A percentile compares a stretch with the other conserved stretches of the same genome.
Conservation (phyloP, 805 yeast species). For the Metschnikowia gelsemii region DNA sequence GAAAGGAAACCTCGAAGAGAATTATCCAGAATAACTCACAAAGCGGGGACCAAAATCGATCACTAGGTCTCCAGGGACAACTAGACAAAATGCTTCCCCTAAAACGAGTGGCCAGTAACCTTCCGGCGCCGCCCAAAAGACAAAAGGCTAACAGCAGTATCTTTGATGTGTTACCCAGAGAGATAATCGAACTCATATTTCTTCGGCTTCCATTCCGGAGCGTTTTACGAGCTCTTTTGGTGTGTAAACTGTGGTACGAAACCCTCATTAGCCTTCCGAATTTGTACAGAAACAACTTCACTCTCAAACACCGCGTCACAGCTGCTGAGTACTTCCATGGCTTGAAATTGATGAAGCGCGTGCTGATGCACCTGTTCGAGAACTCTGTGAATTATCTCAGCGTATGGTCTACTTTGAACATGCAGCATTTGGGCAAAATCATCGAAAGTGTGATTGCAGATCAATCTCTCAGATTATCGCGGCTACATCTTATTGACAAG, state of each 20-base stretch:
- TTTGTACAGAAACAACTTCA: slow-evolving; percentile 25
- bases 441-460: slow-evolving; percentile 29
- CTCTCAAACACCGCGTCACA: slow-evolving; percentile 27
- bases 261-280: slow-evolving; percentile 27
- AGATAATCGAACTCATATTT: slow-evolving; percentile 32
- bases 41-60: neutral
- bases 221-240: slow-evolving; percentile 32
- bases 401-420: slow-evolving; percentile 24
- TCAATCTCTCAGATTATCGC: slow-evolving; percentile 21
- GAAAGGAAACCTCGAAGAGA: neutral
- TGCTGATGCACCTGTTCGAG: slow-evolving; percentile 20
- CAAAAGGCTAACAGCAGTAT: slow-evolving; percentile 24
- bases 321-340: slow-evolving; percentile 33
- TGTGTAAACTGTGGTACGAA: slow-evolving; percentile 35
- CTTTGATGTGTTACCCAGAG: slow-evolving; percentile 29
- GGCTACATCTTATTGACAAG: slow-evolving; percentile 31
- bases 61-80: slow-evolving; percentile 6
- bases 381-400: slow-evolving; percentile 23
- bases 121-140: neutral
- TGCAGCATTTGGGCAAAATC: slow-evolving; percentile 27
- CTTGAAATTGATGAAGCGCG: slow-evolving; percentile 26
- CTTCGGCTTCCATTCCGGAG: slow-evolving; percentile 21
- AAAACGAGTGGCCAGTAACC: slow-evolving; percentile 15
- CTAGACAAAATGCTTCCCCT: slow-evolving; percentile 24
- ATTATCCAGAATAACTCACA: neutral